Evolutionary conservation across 164 flowering plant species (phyloP).

Genomic region (Kalanchoe fedtschenkoi): DNA sequence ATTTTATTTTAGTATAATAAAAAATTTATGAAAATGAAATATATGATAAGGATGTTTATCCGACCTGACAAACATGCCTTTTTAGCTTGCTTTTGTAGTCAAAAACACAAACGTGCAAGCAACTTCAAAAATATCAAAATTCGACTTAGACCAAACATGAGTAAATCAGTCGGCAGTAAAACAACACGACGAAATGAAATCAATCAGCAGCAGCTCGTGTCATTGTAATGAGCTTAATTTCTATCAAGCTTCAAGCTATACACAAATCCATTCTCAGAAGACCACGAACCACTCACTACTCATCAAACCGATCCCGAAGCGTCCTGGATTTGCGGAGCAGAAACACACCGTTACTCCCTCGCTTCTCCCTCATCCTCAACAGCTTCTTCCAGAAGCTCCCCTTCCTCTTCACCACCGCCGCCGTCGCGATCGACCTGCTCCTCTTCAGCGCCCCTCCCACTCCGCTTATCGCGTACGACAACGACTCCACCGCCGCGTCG

Average conservation of each 20-base stretch:
- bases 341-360: neutral
- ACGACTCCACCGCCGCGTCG: neutral
- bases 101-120: neutral
- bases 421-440: neutral
- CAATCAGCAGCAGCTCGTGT: too few relatives aligned
- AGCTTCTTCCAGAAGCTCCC: conserved; percentile 3
- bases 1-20: too few relatives aligned
- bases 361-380: neutral
- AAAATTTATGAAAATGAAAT: too few relatives aligned
- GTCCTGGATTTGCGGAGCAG: neutral
- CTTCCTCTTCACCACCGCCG: neutral
- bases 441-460: neutral
- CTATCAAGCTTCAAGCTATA: neutral
- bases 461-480: neutral
- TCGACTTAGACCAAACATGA: neutral
- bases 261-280: neutral
- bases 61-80: too few relatives aligned
- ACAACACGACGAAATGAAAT: too few relatives aligned
- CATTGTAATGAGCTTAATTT: too few relatives aligned
- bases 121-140: neutral
- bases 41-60: too few relatives aligned
- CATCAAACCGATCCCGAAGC: neutral
- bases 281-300: neutral
- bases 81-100: too few relatives aligned
- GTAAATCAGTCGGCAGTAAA: too few relatives aligned